Evolutionary conservation across 2,329 filamentous ascomycete genomes (phyloP), one percentile per base, ranked within the genome.

Genomic region (Arthrobotrys entomopaga): DNA sequence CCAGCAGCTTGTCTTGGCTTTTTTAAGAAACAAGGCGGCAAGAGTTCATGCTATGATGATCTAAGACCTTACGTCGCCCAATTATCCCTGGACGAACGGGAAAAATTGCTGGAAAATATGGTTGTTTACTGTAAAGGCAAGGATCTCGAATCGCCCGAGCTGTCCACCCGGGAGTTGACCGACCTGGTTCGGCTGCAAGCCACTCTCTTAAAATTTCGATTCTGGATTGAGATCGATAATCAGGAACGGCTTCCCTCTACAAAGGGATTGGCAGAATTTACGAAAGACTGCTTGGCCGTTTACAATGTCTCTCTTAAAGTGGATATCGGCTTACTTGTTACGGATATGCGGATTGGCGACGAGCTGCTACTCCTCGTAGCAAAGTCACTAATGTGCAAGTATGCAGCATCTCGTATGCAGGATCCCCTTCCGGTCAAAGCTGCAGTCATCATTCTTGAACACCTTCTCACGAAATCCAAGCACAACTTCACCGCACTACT

Each of bases 401-500:
- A 76, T 50, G 50, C 58, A 65, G 69, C 61, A 59, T 69, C 72
- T 24, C 67, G 56, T 34, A 75, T 77, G 64, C 57, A 61, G 6
- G 69, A 77, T 22, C 75, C 77, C 59, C 65, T 76, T 42, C 77
- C 77, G 13, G 65, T 79, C 43, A 77, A 74, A 19, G 74, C 77
- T 60, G 72, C 78, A 26, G 71, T 78, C 38, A 57, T 70, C 20
- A 71, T 79, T 48, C 77, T 79, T 19, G 72, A 78, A 16, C 61
- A 72, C 19, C 70, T 78, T 24, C 73, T 79, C n/a, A 52, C 63
- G 6, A 78, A 80, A 15, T 82, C 81, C 1, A 80, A 80, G 75
- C 78, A 81, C 54, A 83, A 83, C 69, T 82, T 80, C 58, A 80
- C 82, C 59, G 81, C 82, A 15, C 78, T 80, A 5, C 78, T 83